Conservation (phyloP, 2,329 filamentous ascomycete genomes). For the Cladosporium cucumerinum region DNA sequence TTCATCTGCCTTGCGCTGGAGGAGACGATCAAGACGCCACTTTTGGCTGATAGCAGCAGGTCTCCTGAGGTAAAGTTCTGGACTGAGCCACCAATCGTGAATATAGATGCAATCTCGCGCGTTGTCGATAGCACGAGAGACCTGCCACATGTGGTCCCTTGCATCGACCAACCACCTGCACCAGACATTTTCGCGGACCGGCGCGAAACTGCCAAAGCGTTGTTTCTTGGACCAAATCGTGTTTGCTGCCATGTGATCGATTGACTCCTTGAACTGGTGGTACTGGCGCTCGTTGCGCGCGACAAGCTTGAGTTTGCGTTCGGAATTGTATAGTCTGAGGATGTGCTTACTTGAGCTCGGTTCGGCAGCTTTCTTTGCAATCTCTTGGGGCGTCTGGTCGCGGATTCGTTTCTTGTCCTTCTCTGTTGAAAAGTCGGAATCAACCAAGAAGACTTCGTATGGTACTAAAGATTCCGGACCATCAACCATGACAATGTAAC, state of each 20-base stretch:
- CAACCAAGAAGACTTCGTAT: slow-evolving; percentile 97
- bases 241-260: slow-evolving; percentile 76
- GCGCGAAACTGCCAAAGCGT: slow-evolving; percentile 90
- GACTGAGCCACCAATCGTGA: slow-evolving; percentile 98
- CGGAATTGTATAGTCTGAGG: slow-evolving; percentile 82
- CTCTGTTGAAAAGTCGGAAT: slow-evolving; percentile 79
- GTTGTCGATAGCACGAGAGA: slow-evolving; percentile 93
- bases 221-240: slow-evolving; percentile 82
- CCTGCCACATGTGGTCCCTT: slow-evolving; percentile 99
- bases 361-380: slow-evolving; percentile 61
- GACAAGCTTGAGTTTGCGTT: slow-evolving; percentile 86
- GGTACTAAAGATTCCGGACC: slow-evolving; percentile 98
- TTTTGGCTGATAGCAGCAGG: slow-evolving; percentile 96
- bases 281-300: slow-evolving; percentile 87
- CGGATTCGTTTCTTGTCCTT: slow-evolving; percentile 57
- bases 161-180: slow-evolving; percentile 97
- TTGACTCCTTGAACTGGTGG: slow-evolving; percentile 89
- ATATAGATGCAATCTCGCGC: slow-evolving; percentile 98
- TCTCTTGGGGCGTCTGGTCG: slow-evolving; percentile 57
- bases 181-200: slow-evolving; percentile 79
- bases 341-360: slow-evolving; percentile 70
- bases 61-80: slow-evolving; percentile 89
- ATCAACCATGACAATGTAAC: slow-evolving; percentile 97
- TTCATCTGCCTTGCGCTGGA: slow-evolving; percentile 91
- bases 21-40: slow-evolving; percentile 87